These are phyloP conservation scores for Scorias spongiosa DNA, from an alignment of 2,329 filamentous ascomycete species.

Conservation along the genomic window DNA sequence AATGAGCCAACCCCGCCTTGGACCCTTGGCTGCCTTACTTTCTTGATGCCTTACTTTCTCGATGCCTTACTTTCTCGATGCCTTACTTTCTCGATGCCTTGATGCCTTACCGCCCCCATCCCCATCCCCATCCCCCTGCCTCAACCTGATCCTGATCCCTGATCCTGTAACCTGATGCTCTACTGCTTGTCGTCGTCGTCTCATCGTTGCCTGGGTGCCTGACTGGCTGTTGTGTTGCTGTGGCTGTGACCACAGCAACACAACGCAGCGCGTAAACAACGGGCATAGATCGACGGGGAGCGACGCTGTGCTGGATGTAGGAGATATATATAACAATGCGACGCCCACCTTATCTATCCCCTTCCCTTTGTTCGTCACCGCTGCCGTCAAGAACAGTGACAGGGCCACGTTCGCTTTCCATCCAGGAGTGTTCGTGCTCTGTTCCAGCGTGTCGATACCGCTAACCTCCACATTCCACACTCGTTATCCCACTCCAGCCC, in stretches of 20 bases:
- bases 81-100: too few relatives aligned
- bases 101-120: neutral
- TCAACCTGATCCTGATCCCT: too few relatives aligned
- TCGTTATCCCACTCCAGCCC: slow-evolving; percentile 2
- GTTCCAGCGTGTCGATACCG: slow-evolving; percentile 37
- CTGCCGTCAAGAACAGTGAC: slow-evolving; percentile 15
- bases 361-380: slow-evolving; percentile 14
- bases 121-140: too few relatives aligned
- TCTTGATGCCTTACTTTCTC: neutral
- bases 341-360: neutral
- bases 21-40: neutral
- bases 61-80: too few relatives aligned
- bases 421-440: slow-evolving; percentile 32
- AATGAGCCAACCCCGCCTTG: too few relatives aligned
- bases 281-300: too few relatives aligned
- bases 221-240: neutral
- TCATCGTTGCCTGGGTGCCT: neutral
- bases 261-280: too few relatives aligned
- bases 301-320: neutral
- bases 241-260: neutral
- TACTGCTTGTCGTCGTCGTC: too few relatives aligned
- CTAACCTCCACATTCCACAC: slow-evolving; percentile 3
- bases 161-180: too few relatives aligned
- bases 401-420: slow-evolving; percentile 10
- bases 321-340: neutral